These are phyloP conservation scores for Russula olivacea DNA, from an alignment of 768 basidiomycete genomes.

Conservation along the genomic window DNA sequence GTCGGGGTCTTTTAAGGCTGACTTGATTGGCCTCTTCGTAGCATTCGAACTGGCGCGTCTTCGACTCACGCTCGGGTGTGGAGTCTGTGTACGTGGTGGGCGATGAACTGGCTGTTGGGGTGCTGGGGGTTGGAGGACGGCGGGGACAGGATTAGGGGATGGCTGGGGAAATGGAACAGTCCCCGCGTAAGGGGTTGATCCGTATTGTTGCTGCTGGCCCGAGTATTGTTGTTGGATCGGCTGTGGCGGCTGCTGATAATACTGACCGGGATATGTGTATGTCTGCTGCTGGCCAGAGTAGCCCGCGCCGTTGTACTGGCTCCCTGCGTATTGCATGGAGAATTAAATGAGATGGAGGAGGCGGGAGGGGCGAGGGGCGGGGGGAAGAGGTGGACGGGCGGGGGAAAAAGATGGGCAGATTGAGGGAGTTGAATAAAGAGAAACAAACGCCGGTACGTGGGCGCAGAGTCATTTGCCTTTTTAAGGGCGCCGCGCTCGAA, in stretches of 20 bases:
- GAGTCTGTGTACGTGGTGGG: conserved; percentile 21
- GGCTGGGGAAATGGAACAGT: conserved; percentile 18
- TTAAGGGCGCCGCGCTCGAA: not conserved
- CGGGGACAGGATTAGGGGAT: conserved; percentile 10
- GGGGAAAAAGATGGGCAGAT: conserved; percentile 16
- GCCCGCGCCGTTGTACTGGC: conserved; percentile 9
- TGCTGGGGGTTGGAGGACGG: conserved; percentile 6
- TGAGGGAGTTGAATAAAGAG: not conserved
- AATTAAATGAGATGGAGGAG: not conserved
- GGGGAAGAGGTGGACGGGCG: not conserved
- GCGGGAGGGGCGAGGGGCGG: not conserved
- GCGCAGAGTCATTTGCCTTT: conserved; percentile 23
- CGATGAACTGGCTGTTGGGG: conserved; percentile 11
- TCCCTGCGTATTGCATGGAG: conserved; percentile 16
- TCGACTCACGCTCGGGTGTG: conserved; percentile 29
- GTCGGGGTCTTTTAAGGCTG: conserved; percentile 51
- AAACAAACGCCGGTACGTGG: conserved; percentile 16
- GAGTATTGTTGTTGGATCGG: conserved; percentile 24
- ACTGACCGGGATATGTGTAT: conserved; percentile 14
- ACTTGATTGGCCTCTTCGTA: conserved; percentile 38
- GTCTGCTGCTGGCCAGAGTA: conserved; percentile 13
- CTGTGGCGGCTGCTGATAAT: conserved; percentile 23
- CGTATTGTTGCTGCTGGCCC: conserved; percentile 23
- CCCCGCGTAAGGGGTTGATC: conserved; percentile 8
- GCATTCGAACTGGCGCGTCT: conserved; percentile 34